Percentiles rank a stretch among this genome's conserved stretches.
phyloP scores from a whole-genome alignment of 148 eudicot genomes.

The Fagopyrum esculentum region DNA sequence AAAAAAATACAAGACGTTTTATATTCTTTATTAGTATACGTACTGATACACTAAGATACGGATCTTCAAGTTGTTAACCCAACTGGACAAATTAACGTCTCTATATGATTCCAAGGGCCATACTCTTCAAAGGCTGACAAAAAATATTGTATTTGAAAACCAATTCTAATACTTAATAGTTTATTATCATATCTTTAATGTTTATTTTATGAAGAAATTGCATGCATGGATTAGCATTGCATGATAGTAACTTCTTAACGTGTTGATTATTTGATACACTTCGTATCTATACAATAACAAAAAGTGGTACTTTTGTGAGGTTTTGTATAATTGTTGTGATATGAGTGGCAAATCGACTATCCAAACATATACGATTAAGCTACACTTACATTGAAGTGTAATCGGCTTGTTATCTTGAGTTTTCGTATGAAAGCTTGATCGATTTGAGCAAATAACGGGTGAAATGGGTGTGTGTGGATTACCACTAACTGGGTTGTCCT shows the following conservation, averaged over 20 bases:
- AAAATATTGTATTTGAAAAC: background rate
- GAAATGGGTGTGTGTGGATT: no score
- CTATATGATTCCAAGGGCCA: conserved; percentile 9
- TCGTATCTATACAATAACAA: background rate
- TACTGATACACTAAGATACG: no score
- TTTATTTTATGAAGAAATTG: background rate
- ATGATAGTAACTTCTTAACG: background rate
- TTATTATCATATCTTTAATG: background rate
- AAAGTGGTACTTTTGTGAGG: background rate
- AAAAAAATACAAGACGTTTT: no score
- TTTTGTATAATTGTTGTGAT: no score
- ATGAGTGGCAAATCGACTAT: background rate
- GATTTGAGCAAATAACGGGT: no score
- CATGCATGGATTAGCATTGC: background rate
- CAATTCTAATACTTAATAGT: background rate
- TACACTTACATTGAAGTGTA: no score
- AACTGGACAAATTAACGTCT: conserved; percentile 3
- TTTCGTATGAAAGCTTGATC: no score
- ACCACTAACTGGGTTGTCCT: no score
- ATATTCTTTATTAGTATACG: no score
- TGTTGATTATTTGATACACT: background rate
- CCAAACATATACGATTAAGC: background rate
- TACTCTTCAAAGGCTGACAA: background rate
- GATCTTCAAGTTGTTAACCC: background rate
- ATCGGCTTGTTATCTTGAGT: no score